Evolutionary conservation across 345 rosid species (phyloP).

Genomic region (Pugionium cornutum): DNA sequence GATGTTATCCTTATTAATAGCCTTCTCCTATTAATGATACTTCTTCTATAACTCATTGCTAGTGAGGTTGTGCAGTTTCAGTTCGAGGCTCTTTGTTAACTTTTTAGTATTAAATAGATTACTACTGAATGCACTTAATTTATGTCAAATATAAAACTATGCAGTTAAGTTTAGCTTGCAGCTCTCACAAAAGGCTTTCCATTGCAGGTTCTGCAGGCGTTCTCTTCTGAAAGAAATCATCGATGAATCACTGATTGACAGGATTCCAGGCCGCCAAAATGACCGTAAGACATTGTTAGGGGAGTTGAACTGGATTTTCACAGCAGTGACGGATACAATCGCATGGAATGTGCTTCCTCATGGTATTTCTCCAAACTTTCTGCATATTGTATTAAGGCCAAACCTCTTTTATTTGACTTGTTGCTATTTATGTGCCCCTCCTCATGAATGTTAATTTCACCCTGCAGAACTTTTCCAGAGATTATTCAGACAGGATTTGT

Average conservation of each 20-base stretch:
- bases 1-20: slow-evolving; percentile 17
- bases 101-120: not conserved
- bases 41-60: slow-evolving; percentile 11
- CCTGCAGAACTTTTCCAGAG: slow-evolving; percentile 87
- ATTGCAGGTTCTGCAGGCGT: slow-evolving; percentile 84
- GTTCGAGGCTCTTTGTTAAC: slow-evolving; percentile 11
- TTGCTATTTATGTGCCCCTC: slow-evolving; percentile 27
- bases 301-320: slow-evolving; percentile 99
- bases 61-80: slow-evolving; percentile 21
- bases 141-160: slow-evolving; percentile 9
- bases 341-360: slow-evolving; percentile 99
- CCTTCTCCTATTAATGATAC: slow-evolving; percentile 3
- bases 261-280: slow-evolving; percentile 98
- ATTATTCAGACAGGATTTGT: slow-evolving; percentile 93
- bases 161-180: slow-evolving; percentile 30
- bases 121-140: slow-evolving; percentile 2
- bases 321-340: slow-evolving; percentile 98
- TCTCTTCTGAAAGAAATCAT: slow-evolving; percentile 84
- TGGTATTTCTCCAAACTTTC: slow-evolving; percentile 56
- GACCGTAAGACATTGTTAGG: slow-evolving; percentile 97
- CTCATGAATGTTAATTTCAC: slow-evolving; percentile 36
- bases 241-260: slow-evolving; percentile 82
- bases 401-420: not conserved
- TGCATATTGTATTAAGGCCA: slow-evolving; percentile 2
- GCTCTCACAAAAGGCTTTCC: slow-evolving; percentile 36